Base-by-base conservation (phyloP, 2,329 filamentous ascomycete genomes). In the Trichoderma lentiforme region DNA sequence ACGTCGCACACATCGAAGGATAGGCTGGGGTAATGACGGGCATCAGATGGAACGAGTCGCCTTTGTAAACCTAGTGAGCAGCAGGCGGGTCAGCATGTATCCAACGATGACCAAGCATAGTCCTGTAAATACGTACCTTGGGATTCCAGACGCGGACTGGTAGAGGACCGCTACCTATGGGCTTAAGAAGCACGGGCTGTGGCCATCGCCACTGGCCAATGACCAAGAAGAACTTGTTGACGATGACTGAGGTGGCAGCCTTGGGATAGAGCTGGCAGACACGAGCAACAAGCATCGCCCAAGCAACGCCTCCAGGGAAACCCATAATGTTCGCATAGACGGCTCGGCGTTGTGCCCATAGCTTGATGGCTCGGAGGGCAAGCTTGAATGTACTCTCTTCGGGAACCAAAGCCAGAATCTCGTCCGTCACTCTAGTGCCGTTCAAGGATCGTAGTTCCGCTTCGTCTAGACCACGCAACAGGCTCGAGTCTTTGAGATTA, bases 21-120 rank as follows among this genome's bases (percentile, higher is more conserved):
- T 98, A 98, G 1, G 96, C 95, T 1, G 96, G 96, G 1, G 96
- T 99, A 78, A 99, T 98, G 81, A 99, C 93, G 32, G 96, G 96
- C 96, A 99, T 99, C 67, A 98, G 85, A 81, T 98, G 95, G 75
- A 90, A 93, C 57, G 89, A 89, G 81, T 98, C 96, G 70, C 89
- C 88, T 73, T 90, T 90, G 80, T 97, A 97, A 34, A 94, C 85
- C 87, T 93, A 73, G 64, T 34, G 36, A n/a, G 34, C 12, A 71
- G 66, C 70, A 24, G 34, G 15, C 24, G 30, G 18, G 32, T 73
- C 30, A 75, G 78, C 73, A 62, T 63, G 9, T 11, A 56, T 28
- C 51, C 60, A 15, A 18, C 24, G 6, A 21, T 61, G 36, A 61
- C 57, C 2, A 7, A 21, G 66, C 58, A 66, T 7, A 34, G 66